Evolutionary conservation across 805 yeast genomes (phyloP).

Genomic region (Candida koratica): DNA sequence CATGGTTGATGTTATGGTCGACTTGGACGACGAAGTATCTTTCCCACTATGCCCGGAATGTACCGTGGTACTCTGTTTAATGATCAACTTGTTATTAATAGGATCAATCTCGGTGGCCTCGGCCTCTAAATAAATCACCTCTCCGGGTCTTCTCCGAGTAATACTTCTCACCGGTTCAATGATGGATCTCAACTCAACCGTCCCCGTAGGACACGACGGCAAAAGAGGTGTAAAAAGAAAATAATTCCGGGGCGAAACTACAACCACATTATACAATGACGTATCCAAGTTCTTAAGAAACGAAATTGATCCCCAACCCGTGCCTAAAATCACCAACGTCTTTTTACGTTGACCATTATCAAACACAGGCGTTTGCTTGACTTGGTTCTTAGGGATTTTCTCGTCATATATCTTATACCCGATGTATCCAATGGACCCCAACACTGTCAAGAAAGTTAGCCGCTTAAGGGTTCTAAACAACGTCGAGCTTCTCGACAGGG

Average conservation of each 20-base stretch:
- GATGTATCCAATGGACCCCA: slow-evolving; percentile 50
- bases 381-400: slow-evolving; percentile 55
- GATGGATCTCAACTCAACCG: slow-evolving; percentile 84
- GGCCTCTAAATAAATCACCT: slow-evolving; percentile 82
- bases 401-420: slow-evolving; percentile 60
- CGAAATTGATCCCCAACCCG: slow-evolving; percentile 95
- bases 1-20: slow-evolving; percentile 35
- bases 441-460: slow-evolving; percentile 46
- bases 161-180: slow-evolving; percentile 90
- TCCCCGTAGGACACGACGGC: slow-evolving; percentile 94
- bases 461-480: slow-evolving; percentile 42
- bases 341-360: slow-evolving; percentile 60
- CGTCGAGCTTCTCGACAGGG: slow-evolving; percentile 18
- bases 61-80: slow-evolving; percentile 58
- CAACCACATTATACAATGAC: slow-evolving; percentile 78
- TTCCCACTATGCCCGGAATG: slow-evolving; percentile 53
- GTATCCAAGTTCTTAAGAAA: slow-evolving; percentile 82
- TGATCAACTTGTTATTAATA: slow-evolving; percentile 54
- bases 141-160: slow-evolving; percentile 74
- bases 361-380: slow-evolving; percentile 54
- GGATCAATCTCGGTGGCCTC: slow-evolving; percentile 85
- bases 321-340: slow-evolving; percentile 75
- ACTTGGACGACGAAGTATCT: slow-evolving; percentile 41
- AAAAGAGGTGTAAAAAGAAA: slow-evolving; percentile 93
- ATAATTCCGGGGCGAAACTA: slow-evolving; percentile 92